phyloP scores from a whole-genome alignment of 2,329 filamentous ascomycete genomes.

The Hypomyces perniciosus region DNA sequence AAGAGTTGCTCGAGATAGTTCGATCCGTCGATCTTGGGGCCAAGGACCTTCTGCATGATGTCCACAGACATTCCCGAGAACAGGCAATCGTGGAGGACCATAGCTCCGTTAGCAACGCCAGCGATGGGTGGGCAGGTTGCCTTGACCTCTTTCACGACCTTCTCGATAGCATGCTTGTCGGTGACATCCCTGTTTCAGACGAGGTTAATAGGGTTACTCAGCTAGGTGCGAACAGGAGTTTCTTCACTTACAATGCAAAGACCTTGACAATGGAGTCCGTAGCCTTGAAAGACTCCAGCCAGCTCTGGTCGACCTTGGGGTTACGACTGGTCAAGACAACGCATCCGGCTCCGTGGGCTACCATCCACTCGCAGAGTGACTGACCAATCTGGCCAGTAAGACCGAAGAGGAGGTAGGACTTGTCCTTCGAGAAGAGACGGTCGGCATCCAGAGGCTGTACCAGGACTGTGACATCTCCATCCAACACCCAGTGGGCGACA shows the following conservation, averaged over 20 bases:
- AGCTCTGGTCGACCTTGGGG: constrained; percentile 26
- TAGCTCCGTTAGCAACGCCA: constrained; percentile 39
- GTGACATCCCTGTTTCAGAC: too few relatives aligned
- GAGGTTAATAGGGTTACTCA: too few relatives aligned
- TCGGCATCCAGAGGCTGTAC: not conserved
- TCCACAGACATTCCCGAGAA: constrained; percentile 25
- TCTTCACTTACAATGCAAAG: too few relatives aligned
- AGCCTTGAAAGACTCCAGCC: constrained; percentile 17
- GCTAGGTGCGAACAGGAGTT: too few relatives aligned
- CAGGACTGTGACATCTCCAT: not conserved
- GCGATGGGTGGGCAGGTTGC: constrained; percentile 27
- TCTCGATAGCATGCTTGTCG: too few relatives aligned
- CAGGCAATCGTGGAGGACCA: constrained; percentile 35
- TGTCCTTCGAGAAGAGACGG: constrained; percentile 18
- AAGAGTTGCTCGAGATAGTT: constrained; percentile 28
- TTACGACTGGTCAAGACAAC: constrained; percentile 35
- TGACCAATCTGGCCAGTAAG: constrained; percentile 30
- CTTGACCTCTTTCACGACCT: constrained; percentile 15
- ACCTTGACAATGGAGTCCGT: constrained; percentile 7
- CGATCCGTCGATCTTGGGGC: constrained; percentile 31
- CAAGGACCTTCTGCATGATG: constrained; percentile 19
- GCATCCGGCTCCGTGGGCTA: constrained; percentile 29
- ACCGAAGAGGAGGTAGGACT: constrained; percentile 30
- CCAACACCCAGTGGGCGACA: not conserved
- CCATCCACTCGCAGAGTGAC: constrained; percentile 36